Evolutionary conservation across 495 filamentous ascomycete genomes (phyloP).

Genomic region (Xylaria grammica): DNA sequence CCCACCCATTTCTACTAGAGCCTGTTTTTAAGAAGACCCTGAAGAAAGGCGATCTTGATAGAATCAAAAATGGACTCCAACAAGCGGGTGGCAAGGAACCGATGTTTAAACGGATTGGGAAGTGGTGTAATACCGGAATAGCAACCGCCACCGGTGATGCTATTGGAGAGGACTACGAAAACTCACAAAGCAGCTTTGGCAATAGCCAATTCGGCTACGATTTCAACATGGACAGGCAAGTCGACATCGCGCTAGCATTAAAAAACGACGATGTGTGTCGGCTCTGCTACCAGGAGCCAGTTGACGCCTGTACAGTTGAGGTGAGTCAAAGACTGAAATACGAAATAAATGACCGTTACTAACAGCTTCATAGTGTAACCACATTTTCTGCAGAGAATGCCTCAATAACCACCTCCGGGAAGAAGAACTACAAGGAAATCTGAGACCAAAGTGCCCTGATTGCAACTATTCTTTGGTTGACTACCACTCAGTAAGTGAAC

Average conservation of each 20-base stretch:
- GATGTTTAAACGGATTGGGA: neutral
- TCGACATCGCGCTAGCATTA: neutral
- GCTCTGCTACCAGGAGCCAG: neutral
- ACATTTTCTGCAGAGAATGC: neutral
- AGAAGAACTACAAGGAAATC: neutral
- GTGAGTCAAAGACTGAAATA: neutral
- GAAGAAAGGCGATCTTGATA: neutral
- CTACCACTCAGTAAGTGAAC: neutral
- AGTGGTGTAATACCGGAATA: neutral
- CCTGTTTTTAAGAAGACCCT: neutral
- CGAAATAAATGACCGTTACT: neutral
- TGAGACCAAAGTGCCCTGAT: neutral
- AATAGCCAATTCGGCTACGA: neutral
- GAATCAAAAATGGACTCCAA: neutral
- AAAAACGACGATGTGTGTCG: constrained; percentile 8
- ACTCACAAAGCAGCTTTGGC: neutral
- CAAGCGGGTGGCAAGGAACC: neutral
- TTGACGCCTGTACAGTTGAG: neutral
- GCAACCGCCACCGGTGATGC: neutral
- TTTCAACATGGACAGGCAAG: neutral
- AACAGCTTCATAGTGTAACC: neutral
- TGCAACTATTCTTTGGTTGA: neutral
- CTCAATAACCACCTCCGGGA: neutral
- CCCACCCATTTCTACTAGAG: neutral
- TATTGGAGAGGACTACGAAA: neutral